Conservation (phyloP, 495 filamentous ascomycete genomes). For the Xylaria castorea region DNA sequence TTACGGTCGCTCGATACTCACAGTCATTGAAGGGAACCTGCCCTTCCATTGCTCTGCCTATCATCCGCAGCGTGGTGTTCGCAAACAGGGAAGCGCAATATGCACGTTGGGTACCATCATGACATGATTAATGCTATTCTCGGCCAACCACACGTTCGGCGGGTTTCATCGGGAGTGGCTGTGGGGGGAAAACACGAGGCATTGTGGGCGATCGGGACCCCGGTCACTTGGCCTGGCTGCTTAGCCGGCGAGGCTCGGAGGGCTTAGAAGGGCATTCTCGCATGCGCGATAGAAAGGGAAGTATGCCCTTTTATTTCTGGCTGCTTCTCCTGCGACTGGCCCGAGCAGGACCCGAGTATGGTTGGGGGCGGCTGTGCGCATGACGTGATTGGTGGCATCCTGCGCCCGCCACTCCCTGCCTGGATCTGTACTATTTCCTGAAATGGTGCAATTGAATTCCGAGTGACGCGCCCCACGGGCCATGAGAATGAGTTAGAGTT, state of each 20-base stretch:
- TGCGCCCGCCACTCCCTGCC: background rate
- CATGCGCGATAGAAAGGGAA: background rate
- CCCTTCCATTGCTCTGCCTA: conserved; percentile 13
- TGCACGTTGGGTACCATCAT: conserved; percentile 19
- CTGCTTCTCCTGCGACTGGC: background rate
- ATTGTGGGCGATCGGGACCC: conserved; percentile 30
- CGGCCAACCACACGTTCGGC: conserved; percentile 1
- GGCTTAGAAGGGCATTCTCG: background rate
- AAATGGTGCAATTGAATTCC: background rate
- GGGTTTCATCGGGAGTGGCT: conserved; percentile 16
- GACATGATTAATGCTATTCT: conserved; percentile 10
- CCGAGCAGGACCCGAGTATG: background rate
- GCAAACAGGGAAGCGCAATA: background rate
- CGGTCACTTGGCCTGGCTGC: conserved; percentile 26
- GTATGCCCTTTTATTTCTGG: conserved; percentile 10
- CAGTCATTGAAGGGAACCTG: background rate
- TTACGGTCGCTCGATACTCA: background rate
- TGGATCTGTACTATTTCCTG: background rate
- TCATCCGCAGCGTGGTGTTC: background rate
- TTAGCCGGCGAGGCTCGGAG: conserved; percentile 6
- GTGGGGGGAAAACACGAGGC: conserved; percentile 13
- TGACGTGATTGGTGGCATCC: background rate
- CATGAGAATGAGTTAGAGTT: background rate
- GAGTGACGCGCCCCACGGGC: background rate
- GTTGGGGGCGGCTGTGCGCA: conserved; percentile 3